Evolutionary conservation across 805 yeast species (phyloP), one percentile per base, ranked within the genome.

Genomic region (Saccharomycopsis oosterbeekiorum): DNA sequence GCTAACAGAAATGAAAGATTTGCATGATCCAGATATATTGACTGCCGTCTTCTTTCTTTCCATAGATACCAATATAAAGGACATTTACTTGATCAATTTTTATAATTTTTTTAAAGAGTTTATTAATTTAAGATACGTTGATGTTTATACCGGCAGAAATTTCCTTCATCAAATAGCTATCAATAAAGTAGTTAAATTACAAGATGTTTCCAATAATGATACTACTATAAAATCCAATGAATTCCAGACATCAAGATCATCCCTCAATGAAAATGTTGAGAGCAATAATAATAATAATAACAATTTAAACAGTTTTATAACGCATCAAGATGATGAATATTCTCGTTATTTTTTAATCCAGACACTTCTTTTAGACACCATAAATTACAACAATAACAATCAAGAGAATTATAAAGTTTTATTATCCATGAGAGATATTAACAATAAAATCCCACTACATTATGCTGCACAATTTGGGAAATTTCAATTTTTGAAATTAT

Each of bases 371-470:
- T n/a, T 63, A 9, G 62, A 57, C 55, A 61, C 54, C 24, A 21
- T 19, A 11, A 36, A 12, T 26, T 24, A 47, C 34, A 21, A 4
- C 17, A 12, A 26, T 47, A 17, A 24, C 8, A 21, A 15, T 21
- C 53, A 47, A 10, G 69, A 68, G 3, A 64, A 66, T 1, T 61
- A 73, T 14, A 65, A 66, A 21, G 58, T 59, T n/a, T 62, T 74
- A n/a, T 58, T 76, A 15, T 73, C 74, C 41, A 70, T 74, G 15
- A 81, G 78, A 67, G 96, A 88, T 71, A 77, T 81, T 56, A 82
- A 84, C 66, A 96, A 96, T 2, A 80, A 93, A 65, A 84, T 86
- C 1, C 92, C 97, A 24, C 74, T 94, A 17, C 98, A 93, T 72
- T 90, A 91, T 70, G 96, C 96, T 4, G 80, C 96, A 2, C 85